These are phyloP conservation scores for Cornus suecica DNA, from an alignment of 148 eudicot species.

Conservation along the genomic window DNA sequence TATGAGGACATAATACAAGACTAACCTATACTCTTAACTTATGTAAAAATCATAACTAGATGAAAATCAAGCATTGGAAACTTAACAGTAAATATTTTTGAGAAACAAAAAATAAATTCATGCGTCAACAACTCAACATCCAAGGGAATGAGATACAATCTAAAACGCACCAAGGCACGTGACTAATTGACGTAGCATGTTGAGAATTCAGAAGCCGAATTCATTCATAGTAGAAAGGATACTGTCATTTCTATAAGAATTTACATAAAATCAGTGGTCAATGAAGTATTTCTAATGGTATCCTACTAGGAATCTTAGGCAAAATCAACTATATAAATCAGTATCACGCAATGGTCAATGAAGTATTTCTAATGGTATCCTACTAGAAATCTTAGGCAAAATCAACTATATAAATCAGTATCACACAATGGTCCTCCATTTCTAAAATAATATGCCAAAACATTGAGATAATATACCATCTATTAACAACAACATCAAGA, in stretches of 20 bases:
- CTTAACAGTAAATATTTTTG: background rate
- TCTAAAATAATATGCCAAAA: background rate
- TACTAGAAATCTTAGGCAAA: too few relatives aligned
- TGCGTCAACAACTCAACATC: background rate
- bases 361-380: too few relatives aligned
- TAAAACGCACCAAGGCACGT: background rate
- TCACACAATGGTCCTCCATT: background rate
- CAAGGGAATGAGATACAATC: background rate
- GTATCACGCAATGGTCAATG: too few relatives aligned
- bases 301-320: too few relatives aligned
- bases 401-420: too few relatives aligned
- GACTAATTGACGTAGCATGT: background rate
- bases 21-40: background rate
- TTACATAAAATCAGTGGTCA: background rate
- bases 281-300: too few relatives aligned
- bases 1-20: background rate
- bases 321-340: too few relatives aligned
- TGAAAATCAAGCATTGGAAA: background rate
- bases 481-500: background rate
- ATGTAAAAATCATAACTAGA: background rate
- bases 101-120: background rate
- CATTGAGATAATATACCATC: background rate
- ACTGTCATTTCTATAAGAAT: conserved; percentile 1
- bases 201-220: background rate
- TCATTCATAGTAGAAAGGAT: background rate